These are phyloP conservation scores for Brettanomyces sp. DNA, from an alignment of 805 yeast species.

Conservation along the genomic window DNA sequence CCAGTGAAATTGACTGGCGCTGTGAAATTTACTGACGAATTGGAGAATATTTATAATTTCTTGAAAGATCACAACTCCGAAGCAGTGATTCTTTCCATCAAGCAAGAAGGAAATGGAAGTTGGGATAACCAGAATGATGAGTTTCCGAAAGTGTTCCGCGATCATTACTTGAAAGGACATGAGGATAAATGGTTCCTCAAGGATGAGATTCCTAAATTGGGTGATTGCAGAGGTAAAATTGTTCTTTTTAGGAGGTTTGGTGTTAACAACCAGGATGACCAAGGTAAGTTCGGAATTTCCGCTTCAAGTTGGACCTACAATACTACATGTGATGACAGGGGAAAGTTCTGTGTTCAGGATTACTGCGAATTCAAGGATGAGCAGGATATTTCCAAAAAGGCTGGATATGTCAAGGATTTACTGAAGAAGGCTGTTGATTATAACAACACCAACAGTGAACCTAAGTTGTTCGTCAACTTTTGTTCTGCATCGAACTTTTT, in stretches of 20 bases:
- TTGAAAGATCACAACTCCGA: slow-evolving; percentile 45
- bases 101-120: slow-evolving; percentile 57
- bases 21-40: slow-evolving; percentile 38
- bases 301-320: slow-evolving; percentile 62
- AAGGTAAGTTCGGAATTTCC: slow-evolving; percentile 47
- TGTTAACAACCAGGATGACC: slow-evolving; percentile 34
- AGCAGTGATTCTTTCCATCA: slow-evolving; percentile 56
- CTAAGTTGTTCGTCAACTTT: slow-evolving; percentile 61
- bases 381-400: slow-evolving; percentile 48
- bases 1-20: slow-evolving; percentile 59
- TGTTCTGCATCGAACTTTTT: slow-evolving; percentile 37
- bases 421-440: slow-evolving; percentile 40
- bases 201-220: slow-evolving; percentile 45
- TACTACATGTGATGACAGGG: slow-evolving; percentile 57
- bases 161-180: slow-evolving; percentile 39
- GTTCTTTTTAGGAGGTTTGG: slow-evolving; percentile 65
- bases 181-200: slow-evolving; percentile 54
- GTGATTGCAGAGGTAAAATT: slow-evolving; percentile 59
- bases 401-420: slow-evolving; percentile 46
- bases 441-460: slow-evolving; percentile 32
- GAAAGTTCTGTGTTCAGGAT: slow-evolving; percentile 58
- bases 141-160: slow-evolving; percentile 54
- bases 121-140: slow-evolving; percentile 60
- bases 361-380: slow-evolving; percentile 52
- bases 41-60: slow-evolving; percentile 52